Conservation (phyloP, 257 asterid genomes). For the Petunia axillaris region DNA sequence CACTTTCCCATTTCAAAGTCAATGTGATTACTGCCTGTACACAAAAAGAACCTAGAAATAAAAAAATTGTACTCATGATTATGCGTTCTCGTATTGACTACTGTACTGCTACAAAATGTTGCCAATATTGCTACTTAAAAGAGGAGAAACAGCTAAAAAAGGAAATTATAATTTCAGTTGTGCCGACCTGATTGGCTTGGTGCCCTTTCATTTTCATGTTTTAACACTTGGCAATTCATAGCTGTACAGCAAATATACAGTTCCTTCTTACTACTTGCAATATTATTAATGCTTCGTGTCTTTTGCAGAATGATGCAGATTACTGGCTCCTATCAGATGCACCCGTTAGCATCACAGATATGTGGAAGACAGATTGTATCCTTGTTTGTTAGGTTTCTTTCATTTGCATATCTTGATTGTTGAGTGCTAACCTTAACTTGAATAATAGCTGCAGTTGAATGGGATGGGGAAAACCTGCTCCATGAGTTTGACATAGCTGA, state of each 20-base stretch:
- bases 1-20: neutral
- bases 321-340: slow-evolving; percentile 89
- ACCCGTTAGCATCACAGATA: slow-evolving; percentile 83
- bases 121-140: slow-evolving; percentile 4
- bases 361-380: slow-evolving; percentile 91
- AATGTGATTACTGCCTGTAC: neutral
- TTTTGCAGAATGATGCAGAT: slow-evolving; percentile 78
- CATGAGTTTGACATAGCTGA: slow-evolving; percentile 60
- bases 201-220: neutral
- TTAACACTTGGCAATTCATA: neutral
- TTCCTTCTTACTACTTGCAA: neutral
- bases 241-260: neutral
- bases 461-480: slow-evolving; percentile 65
- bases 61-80: neutral
- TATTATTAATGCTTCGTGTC: neutral
- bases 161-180: neutral
- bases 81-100: neutral
- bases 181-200: neutral
- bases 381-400: slow-evolving; percentile 28
- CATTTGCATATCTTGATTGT: neutral
- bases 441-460: slow-evolving; percentile 58
- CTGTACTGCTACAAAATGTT: neutral
- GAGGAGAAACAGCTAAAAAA: neutral
- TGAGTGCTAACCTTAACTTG: slow-evolving; percentile 31
- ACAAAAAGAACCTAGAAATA: neutral